These are phyloP conservation scores for Papiliotrema terrestris DNA, from an alignment of 1,284 basidiomycete species.

Conservation along the genomic window DNA sequence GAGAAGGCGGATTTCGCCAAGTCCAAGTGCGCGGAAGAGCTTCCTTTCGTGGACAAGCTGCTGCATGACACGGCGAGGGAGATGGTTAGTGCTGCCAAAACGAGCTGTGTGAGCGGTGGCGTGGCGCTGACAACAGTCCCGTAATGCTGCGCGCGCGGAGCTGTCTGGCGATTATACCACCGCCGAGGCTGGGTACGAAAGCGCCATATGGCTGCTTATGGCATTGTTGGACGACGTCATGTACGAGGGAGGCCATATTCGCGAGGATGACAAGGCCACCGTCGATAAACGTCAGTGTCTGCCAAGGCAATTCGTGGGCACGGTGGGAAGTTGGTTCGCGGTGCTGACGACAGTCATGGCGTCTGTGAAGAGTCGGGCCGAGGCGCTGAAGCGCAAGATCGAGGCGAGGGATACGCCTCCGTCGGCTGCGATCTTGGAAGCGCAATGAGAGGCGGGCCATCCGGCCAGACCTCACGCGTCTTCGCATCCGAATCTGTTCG, in stretches of 20 bases:
- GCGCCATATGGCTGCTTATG: slow-evolving; percentile 86
- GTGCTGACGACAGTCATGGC: slow-evolving; percentile 18
- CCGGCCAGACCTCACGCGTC: too few relatives aligned
- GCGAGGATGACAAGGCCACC: slow-evolving; percentile 76
- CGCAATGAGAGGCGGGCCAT: too few relatives aligned
- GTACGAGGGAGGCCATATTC: slow-evolving; percentile 74
- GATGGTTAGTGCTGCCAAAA: slow-evolving; percentile 32
- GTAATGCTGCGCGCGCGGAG: slow-evolving; percentile 87
- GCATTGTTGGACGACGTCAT: slow-evolving; percentile 86
- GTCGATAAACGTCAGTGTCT: slow-evolving; percentile 68
- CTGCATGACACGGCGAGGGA: slow-evolving; percentile 58
- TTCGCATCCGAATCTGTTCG: too few relatives aligned
- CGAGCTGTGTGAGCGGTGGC: background rate
- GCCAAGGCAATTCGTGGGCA: background rate
- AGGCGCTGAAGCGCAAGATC: slow-evolving; percentile 26
- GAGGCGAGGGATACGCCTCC: slow-evolving; percentile 5
- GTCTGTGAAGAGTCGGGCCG: slow-evolving; percentile 23
- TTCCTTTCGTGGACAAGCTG: slow-evolving; percentile 54
- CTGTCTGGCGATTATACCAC: slow-evolving; percentile 69
- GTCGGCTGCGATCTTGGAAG: too few relatives aligned
- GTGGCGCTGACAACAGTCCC: slow-evolving; percentile 70
- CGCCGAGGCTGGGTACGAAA: slow-evolving; percentile 91
- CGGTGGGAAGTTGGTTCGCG: background rate
- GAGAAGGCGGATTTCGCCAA: slow-evolving; percentile 58
- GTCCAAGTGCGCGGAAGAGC: slow-evolving; percentile 50